These are phyloP conservation scores for Apiospora rasikravindrae DNA, from an alignment of 2,329 filamentous ascomycete species.

Conservation along the genomic window DNA sequence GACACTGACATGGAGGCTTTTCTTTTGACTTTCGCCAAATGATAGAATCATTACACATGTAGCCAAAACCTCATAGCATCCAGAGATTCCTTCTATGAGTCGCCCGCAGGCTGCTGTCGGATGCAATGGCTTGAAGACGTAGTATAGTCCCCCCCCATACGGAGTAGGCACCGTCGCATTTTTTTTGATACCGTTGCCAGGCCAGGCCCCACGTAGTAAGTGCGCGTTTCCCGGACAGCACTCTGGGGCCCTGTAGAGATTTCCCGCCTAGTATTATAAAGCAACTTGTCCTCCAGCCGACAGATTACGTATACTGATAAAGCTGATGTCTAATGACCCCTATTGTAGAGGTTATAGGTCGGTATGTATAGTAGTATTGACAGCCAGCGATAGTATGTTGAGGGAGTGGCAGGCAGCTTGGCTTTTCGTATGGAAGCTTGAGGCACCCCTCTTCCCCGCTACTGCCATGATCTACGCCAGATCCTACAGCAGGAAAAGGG, in stretches of 20 bases:
- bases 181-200: conserved; percentile 8
- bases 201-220: conserved; percentile 7
- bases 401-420: neutral
- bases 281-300: neutral
- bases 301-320: neutral
- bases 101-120: neutral
- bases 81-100: neutral
- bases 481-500: neutral
- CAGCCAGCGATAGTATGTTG: neutral
- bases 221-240: neutral
- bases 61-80: neutral
- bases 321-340: neutral
- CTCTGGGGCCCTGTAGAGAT: conserved; percentile 6
- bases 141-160: neutral
- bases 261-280: conserved; percentile 8
- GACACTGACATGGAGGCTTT: neutral
- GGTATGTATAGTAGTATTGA: neutral
- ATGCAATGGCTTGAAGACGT: neutral
- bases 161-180: neutral
- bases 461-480: neutral
- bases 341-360: neutral
- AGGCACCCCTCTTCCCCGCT: neutral
- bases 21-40: neutral
- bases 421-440: neutral
- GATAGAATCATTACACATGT: neutral